Evolutionary conservation across 352 stramenopile genomes (phyloP).

Genomic region (Phytophthora tubulina): DNA sequence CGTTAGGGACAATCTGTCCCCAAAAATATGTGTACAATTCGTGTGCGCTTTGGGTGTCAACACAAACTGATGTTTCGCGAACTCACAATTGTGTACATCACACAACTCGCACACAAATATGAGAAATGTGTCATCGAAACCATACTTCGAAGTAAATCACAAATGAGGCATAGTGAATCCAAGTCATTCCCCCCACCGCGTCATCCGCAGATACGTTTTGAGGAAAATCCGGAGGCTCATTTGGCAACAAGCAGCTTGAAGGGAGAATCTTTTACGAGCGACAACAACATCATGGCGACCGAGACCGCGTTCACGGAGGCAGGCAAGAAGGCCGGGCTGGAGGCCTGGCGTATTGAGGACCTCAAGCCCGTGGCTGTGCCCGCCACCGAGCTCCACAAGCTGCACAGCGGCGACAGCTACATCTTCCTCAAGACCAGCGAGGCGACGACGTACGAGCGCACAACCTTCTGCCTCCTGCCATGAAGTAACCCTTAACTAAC

Average conservation of each 20-base stretch:
- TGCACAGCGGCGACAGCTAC: constrained; percentile 97
- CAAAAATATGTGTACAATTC: neutral
- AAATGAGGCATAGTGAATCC: constrained; percentile 31
- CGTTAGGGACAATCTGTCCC: neutral
- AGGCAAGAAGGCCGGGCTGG: constrained; percentile 74
- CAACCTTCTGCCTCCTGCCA: neutral
- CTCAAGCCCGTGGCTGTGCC: constrained; percentile 72
- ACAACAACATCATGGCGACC: constrained; percentile 57
- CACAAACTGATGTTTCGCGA: neutral
- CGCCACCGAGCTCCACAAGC: constrained; percentile 77
- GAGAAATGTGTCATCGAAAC: constrained; percentile 12
- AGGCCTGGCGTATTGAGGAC: constrained; percentile 89
- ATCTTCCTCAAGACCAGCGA: constrained; percentile 93
- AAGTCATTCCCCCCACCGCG: constrained; percentile 14
- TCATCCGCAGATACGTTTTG: constrained; percentile 27
- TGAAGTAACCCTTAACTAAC: neutral
- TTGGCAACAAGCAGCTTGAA: constrained; percentile 40
- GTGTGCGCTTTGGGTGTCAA: neutral
- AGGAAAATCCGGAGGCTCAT: constrained; percentile 34
- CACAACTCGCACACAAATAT: constrained; percentile 21
- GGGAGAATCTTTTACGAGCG: constrained; percentile 26
- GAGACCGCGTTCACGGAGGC: constrained; percentile 67
- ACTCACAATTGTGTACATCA: constrained; percentile 7
- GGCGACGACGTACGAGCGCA: constrained; percentile 49
- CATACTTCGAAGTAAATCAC: constrained; percentile 24